Evolutionary conservation across 257 asterid genomes (phyloP), one percentile per base, ranked within the genome.

Genomic region (Salvia splendens): DNA sequence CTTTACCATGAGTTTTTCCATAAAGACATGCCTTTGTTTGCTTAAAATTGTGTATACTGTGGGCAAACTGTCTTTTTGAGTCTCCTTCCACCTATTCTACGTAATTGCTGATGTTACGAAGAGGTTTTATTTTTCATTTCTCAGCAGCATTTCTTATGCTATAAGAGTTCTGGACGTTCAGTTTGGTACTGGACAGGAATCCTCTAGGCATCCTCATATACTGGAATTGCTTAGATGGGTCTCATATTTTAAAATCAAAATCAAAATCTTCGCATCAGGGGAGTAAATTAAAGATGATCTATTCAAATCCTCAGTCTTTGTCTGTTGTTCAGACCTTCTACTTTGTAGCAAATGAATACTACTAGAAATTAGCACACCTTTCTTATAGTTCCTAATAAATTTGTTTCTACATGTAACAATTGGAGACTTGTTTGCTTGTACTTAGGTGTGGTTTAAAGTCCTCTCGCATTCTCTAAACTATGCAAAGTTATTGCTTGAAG

Each of bases 351-450:
- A 51, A 12, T 17, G 46, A 12, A 48, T 20, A 16, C 17, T 64
- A 54, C n/a, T 43, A 35, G 62, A 53, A 48, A 46, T 41, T 54
- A 70, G 7, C 8, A 41, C 17, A 35, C 12, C 36, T 68, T 35
- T 41, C 32, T 47, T 11, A n/a, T 8, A 14, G 8, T 15, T 60
- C 24, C 5, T 2, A 17, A 14, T 43, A 58, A 36, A 55, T 32
- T 64, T 32, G 14, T 53, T 43, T 52, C 6, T 38, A 12, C 10
- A 9, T 42, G 8, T 40, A 48, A 12, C 7, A 49, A 71, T 9
- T 10, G 63, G 43, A 47, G 51, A 40, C 63, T 49, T 64, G 60
- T 64, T 35, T 46, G 69, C 69, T 64, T 49, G 59, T 62, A 49
- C 72, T 43, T 53, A 33, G 58, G 33, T 52, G 38, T 38, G 43